Conservation (phyloP, 495 filamentous ascomycete species). For the Penicillium odoratum region DNA sequence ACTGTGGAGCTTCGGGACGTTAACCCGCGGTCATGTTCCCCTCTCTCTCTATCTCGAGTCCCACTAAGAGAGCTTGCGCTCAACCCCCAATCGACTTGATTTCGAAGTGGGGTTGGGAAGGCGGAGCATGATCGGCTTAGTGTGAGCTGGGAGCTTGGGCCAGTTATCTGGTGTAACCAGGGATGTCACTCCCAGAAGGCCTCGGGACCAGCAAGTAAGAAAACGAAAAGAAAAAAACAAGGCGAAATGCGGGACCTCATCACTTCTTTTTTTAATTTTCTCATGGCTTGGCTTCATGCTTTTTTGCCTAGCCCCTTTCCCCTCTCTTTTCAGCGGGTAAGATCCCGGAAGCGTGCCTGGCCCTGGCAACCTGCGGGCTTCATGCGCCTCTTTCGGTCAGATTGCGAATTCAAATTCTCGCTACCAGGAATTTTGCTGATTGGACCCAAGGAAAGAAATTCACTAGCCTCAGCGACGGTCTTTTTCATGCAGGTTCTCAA, state of each 20-base stretch:
- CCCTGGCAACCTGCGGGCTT: slow-evolving; percentile 24
- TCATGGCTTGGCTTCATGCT: background rate
- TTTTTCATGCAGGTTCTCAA: slow-evolving; percentile 34
- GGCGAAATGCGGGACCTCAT: slow-evolving; percentile 8
- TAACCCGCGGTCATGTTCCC: slow-evolving; percentile 5
- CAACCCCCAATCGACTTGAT: slow-evolving; percentile 14
- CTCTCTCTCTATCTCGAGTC: slow-evolving; percentile 8
- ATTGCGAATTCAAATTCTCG: slow-evolving; percentile 31
- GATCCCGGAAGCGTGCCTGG: slow-evolving; percentile 29
- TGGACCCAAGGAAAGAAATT: slow-evolving; percentile 29
- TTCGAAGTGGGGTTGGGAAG: slow-evolving; percentile 24
- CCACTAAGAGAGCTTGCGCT: slow-evolving; percentile 13
- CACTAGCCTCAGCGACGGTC: slow-evolving; percentile 21
- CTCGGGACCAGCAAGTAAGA: slow-evolving; percentile 11
- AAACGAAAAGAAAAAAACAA: slow-evolving; percentile 11
- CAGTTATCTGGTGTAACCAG: slow-evolving; percentile 26
- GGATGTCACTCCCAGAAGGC: slow-evolving; percentile 16
- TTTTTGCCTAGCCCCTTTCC: slow-evolving; percentile 2
- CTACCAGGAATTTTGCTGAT: slow-evolving; percentile 40
- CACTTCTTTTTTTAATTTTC: slow-evolving; percentile 2
- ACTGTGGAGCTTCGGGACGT: slow-evolving; percentile 28
- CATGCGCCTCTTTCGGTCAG: slow-evolving; percentile 33
- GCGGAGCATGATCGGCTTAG: slow-evolving; percentile 32
- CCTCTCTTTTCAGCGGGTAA: slow-evolving; percentile 13
- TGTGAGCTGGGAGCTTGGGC: slow-evolving; percentile 38